Evolutionary conservation across 192 early-diverging fungal genomes (phyloP).

Genomic region (Linnemannia schmuckeri): DNA sequence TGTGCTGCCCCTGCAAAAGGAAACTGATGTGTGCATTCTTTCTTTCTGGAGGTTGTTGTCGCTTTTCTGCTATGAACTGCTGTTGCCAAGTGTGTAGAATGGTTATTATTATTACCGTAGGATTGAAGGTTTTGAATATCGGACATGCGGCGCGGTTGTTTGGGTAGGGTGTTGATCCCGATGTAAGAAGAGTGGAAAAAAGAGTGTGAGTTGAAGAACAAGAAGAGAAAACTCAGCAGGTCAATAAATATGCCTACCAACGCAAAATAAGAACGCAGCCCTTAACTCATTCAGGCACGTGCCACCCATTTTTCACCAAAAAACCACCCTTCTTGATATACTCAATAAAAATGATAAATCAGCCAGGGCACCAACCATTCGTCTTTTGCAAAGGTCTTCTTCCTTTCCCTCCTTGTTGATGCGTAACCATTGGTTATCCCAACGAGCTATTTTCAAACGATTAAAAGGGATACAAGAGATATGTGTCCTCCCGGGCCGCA

Average conservation of each 20-base stretch:
- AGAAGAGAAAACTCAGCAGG: background rate
- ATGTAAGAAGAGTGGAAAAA: constrained; percentile 1
- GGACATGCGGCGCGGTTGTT: constrained; percentile 59
- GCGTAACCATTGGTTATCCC: too few relatives aligned
- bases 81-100: background rate
- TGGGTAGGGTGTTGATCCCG: constrained; percentile 11
- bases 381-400: background rate
- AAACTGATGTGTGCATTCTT: background rate
- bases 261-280: background rate
- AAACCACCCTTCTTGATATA: background rate
- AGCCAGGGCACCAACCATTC: too few relatives aligned
- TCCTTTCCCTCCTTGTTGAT: too few relatives aligned
- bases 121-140: constrained; percentile 62
- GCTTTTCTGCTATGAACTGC: background rate
- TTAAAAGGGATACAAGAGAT: too few relatives aligned
- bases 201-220: background rate
- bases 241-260: background rate
- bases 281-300: background rate
- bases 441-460: too few relatives aligned
- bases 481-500: background rate
- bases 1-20: background rate
- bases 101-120: constrained; percentile 45
- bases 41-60: background rate
- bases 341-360: too few relatives aligned
- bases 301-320: background rate